phyloP scores from a whole-genome alignment of 2,329 filamentous ascomycete species.

The Akanthomyces uredinophilus region DNA sequence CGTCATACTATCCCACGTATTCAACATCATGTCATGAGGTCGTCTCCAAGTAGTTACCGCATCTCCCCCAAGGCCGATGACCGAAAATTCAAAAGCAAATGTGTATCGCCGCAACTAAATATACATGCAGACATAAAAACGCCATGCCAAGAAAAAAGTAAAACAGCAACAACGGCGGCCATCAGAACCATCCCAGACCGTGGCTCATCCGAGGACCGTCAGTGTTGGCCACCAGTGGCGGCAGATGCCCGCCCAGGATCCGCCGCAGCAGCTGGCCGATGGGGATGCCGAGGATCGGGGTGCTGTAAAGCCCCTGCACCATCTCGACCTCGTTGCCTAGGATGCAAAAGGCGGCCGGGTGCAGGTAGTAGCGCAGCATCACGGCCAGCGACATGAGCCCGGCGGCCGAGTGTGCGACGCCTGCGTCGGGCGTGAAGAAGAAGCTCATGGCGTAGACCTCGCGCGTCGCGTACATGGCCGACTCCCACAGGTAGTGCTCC shows the following conservation, averaged over 20 bases:
- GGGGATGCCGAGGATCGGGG: slow-evolving; percentile 2
- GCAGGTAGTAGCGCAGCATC: slow-evolving; percentile 9
- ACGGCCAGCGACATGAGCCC: slow-evolving; percentile 13
- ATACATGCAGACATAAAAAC: neutral
- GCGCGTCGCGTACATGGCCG: slow-evolving; percentile 9
- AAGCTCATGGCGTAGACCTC: slow-evolving; percentile 8
- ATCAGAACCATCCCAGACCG: slow-evolving; percentile 10
- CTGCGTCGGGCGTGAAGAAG: slow-evolving; percentile 9
- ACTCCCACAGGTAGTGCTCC: slow-evolving; percentile 13
- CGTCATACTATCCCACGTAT: neutral
- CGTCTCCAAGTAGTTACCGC: neutral
- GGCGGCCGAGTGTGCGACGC: slow-evolving; percentile 5
- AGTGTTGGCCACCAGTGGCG: neutral
- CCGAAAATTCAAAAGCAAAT: neutral
- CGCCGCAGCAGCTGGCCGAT: slow-evolving; percentile 8
- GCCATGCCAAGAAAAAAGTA: neutral
- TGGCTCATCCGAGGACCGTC: neutral
- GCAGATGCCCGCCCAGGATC: neutral
- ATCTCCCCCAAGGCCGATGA: neutral
- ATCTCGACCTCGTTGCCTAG: slow-evolving; percentile 7
- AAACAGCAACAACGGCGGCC: neutral
- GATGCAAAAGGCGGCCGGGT: slow-evolving; percentile 8
- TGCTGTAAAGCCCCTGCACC: neutral
- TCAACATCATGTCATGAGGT: neutral
- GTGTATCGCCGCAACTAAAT: neutral